These are phyloP conservation scores for Peronospora belbahrii DNA, from an alignment of 352 stramenopile genomes.

Conservation along the genomic window DNA sequence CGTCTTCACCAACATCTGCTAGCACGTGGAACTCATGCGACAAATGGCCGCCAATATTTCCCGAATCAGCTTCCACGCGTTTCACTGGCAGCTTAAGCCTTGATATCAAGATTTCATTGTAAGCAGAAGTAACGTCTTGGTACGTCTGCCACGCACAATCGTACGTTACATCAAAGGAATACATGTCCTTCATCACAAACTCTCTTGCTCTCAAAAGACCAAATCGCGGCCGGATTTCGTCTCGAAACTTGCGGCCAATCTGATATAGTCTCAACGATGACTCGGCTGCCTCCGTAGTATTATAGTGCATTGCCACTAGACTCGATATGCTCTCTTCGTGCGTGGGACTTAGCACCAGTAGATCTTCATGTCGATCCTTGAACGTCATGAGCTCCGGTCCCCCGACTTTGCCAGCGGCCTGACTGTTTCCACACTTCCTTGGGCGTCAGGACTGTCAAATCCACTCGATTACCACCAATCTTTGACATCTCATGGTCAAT, in stretches of 20 bases:
- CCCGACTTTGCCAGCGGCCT: conserved; percentile 74
- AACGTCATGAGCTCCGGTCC: conserved; percentile 81
- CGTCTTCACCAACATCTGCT: conserved; percentile 75
- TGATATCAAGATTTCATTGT: conserved; percentile 63
- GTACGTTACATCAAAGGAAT: conserved; percentile 78
- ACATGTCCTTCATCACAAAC: conserved; percentile 91
- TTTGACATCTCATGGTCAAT: conserved; percentile 77
- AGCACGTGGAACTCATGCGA: conserved; percentile 88
- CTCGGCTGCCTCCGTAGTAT: conserved; percentile 19
- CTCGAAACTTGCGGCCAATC: conserved; percentile 82
- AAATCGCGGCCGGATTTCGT: conserved; percentile 84
- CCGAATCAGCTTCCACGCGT: conserved; percentile 80
- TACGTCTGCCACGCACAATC: conserved; percentile 62
- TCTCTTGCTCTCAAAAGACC: conserved; percentile 74
- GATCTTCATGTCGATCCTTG: conserved; percentile 58
- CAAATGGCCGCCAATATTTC: conserved; percentile 82
- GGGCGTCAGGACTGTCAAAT: conserved; percentile 68
- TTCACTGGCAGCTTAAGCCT: conserved; percentile 63
- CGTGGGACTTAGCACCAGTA: conserved; percentile 66
- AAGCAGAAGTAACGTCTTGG: conserved; percentile 65
- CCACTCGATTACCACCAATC: conserved; percentile 79
- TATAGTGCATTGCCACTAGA: conserved; percentile 64
- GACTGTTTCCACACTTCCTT: conserved; percentile 77
- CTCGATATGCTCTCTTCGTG: conserved; percentile 83
- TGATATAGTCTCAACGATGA: conserved; percentile 77